A percentile compares a stretch with the other conserved stretches of the same genome.
phyloP scores from a whole-genome alignment of 2,329 filamentous ascomycete species.

The Drechmeria coniospora region DNA sequence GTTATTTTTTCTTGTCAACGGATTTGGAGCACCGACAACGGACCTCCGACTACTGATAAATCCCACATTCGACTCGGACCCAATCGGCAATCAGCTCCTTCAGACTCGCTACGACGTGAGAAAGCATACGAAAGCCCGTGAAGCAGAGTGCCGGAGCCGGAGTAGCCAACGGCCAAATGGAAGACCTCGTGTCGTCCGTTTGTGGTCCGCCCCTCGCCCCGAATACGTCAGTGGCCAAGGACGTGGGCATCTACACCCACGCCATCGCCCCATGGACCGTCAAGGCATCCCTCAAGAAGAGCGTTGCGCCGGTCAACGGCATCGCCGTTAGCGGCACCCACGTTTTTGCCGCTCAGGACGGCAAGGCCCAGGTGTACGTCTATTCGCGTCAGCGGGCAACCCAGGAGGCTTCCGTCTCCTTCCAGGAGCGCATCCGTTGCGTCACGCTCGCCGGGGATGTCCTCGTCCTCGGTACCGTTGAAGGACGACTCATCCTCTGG shows the following conservation, averaged over 20 bases:
- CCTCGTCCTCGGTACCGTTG: constrained; percentile 65
- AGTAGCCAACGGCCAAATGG: no score
- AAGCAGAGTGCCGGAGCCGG: no score
- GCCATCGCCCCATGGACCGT: constrained; percentile 65
- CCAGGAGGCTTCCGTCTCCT: constrained; percentile 77
- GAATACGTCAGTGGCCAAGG: constrained; percentile 52
- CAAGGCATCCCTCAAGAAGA: constrained; percentile 79
- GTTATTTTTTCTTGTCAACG: no score
- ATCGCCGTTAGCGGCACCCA: constrained; percentile 70
- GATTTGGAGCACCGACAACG: no score
- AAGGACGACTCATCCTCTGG: constrained; percentile 80
- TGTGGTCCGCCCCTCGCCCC: constrained; percentile 41
- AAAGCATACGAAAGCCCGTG: no score
- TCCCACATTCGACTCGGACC: no score
- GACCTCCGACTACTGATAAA: no score
- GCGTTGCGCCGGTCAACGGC: constrained; percentile 61
- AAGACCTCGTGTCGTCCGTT: constrained; percentile 44
- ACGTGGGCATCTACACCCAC: constrained; percentile 78
- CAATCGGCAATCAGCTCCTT: no score
- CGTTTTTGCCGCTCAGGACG: constrained; percentile 79
- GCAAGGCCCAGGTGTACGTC: constrained; percentile 85
- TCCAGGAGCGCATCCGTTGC: constrained; percentile 73
- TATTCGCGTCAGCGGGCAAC: constrained; percentile 73
- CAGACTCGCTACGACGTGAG: no score
- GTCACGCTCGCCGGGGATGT: constrained; percentile 58